Evolutionary conservation across 805 yeast species (phyloP), one percentile per base, ranked within the genome.

Genomic region (Wickerhamomyces alni): DNA sequence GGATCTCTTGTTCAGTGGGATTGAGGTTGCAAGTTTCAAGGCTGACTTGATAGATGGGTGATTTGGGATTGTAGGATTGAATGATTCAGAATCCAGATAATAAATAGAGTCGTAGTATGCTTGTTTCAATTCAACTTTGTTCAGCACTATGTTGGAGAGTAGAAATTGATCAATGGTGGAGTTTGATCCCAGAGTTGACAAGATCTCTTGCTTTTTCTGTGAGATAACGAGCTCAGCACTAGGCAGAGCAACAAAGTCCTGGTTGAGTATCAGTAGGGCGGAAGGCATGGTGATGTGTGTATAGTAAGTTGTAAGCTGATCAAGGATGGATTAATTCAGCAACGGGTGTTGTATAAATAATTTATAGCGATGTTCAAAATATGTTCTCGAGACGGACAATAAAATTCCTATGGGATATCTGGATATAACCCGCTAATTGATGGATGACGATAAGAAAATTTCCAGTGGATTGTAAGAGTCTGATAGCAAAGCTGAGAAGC

Each of bases 101-200:
- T 55, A 53, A 33, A 55, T 41, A 27, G 40, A 54, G 25, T 54
- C 57, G 37, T 54, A 55, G 34, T 46, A 30, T 34, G 52, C 43
- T 15, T 44, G 38, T 15, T 40, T 32, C 5, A 55, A 29, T 26
- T 42, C 30, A 10, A 48, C 54, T 16, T 55, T 54, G 24, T 38
- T 43, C 8, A 53, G 31, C 4, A 53, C 52, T n/a, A 55, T 49
- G 30, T 51, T 53, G 26, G 59, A 54, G 5, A 55, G 41, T 16
- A 55, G 38, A 33, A 36, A 54, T 30, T 55, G 60, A 32, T 55
- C 58, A 28, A 54, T 38, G 8, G 33, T 25, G 2, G 47, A 28
- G 15, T 36, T 35, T 5, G 45, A 31, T 35, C 51, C 51, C 9
- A 37, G 35, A 1, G 30, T 19, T 7, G 31, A 28, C 2, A 17